Base-by-base conservation (phyloP, 1,139 yeast genomes). In the Hyphopichia fennica region DNA sequence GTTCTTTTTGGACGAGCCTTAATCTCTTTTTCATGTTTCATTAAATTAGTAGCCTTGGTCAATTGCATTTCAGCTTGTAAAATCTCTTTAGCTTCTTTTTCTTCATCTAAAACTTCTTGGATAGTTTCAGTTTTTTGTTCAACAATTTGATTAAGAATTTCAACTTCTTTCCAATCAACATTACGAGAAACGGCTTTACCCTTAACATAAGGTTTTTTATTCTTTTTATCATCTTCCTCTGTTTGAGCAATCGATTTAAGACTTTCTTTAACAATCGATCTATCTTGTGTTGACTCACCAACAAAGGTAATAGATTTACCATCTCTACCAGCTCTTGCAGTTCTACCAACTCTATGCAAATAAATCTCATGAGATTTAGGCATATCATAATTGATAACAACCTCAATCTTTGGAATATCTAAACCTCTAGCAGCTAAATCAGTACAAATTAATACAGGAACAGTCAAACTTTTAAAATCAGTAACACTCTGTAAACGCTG, bases 381-480 rank as follows among this genome's bases (percentile, higher is more conserved):
- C 95, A 95, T 89, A 60, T 95, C 99, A 63, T 77, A 95, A 65
- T 93, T 93, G 57, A 93, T 78, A 41, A 93, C 99, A 46, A 86
- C 83, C 62, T 90, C 98, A 62, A 93, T 90, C 68, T 91, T 91
- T 48, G 98, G 98, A 60, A 93, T 93, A 86, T 93, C 99, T 61
- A 93, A 79, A 77, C 99, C 99, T 80, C 99, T 88, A 23, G 99
- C 93, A 0, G 99, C 99, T 63, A 93, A 79, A 76, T 95, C 99
- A 1, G 99, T 95, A 82, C 98, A 93, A 34, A 93, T 76, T 49
- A 93, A 74, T 13, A 93, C 84, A 2, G 98, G 96, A 23, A 89
- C 96, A 13, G 81, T 80, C 53, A 89, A 72, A 51, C 80, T 82
- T 56, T 87, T 88, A 70, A 93, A 93, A 48, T 82, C 86, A 14